Evolutionary conservation across 257 asterid species (phyloP).

Genomic region (Primulina eburnea): DNA sequence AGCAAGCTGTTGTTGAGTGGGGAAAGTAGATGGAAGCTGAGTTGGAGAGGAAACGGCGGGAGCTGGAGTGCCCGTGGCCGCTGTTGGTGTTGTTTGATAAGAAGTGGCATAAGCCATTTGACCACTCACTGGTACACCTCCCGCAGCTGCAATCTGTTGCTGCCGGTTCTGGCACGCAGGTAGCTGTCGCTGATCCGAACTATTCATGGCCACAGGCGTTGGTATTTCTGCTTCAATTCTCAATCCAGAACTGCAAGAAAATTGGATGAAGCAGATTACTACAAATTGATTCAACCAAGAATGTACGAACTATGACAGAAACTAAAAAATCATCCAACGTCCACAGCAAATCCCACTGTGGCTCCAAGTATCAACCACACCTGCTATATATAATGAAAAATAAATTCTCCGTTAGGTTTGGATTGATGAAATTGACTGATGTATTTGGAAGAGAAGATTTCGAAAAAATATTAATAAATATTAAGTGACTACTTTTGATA

Average conservation of each 20-base stretch:
- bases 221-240: conserved; percentile 9
- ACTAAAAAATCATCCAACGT: not conserved
- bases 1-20: conserved; percentile 43
- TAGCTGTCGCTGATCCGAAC: conserved; percentile 40
- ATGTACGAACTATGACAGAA: not conserved
- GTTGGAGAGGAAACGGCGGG: conserved; percentile 45
- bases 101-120: conserved; percentile 34
- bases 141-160: conserved; percentile 33
- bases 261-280: not conserved
- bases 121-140: conserved; percentile 27
- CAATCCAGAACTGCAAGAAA: conserved; percentile 24
- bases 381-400: not conserved
- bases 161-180: conserved; percentile 34
- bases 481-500: not conserved
- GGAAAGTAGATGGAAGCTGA: conserved; percentile 27
- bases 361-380: not conserved
- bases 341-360: not conserved
- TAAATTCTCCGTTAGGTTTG: not conserved
- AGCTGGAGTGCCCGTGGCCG: conserved; percentile 46
- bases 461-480: not conserved
- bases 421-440: not conserved
- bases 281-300: not conserved
- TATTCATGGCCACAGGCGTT: conserved; percentile 36
- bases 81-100: conserved; percentile 31
- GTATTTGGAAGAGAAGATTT: not conserved